Evolutionary conservation across 164 flowering plant genomes (phyloP), one percentile per base, ranked within the genome.

Genomic region (Vitis amurensis): DNA sequence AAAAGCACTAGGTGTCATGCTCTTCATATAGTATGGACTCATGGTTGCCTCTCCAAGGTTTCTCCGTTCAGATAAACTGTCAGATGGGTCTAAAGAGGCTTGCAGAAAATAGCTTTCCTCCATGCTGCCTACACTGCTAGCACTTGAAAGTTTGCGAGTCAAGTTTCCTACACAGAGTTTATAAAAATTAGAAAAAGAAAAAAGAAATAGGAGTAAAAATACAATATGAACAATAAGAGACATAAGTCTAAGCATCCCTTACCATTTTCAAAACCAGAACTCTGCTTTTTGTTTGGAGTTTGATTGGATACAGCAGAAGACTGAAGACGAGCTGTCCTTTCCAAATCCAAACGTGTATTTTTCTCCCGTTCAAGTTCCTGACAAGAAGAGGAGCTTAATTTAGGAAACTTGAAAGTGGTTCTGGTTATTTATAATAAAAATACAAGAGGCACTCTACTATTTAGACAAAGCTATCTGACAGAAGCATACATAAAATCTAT

Each of bases 351-450:
- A 63, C 90, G 83, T 60, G 97, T 87, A 80, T 83, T 74, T 76
- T 86, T 95, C 82, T 95, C 99, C 64, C 74, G 80, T 63, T 96
- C 97, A 52, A 92, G 55, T 72, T 93, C 99, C 99, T 96, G 79
- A 13, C 56, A 66, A 61, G 60, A 49, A 29, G n/a, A 64, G 44
- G 29, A 57, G 12, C 61, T 47, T 4, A n/a, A 49, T 53, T 55
- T 31, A 50, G 48, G 51, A 23, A n/a, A n/a, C 65, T 59, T 27
- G 47, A 53, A 12, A 10, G 23, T 27, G 11, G 59, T 8, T 8
- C 16, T 55, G 29, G 15, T 4, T 56, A 19, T 4, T 56, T 8
- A 63, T 9, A 49, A 9, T 27, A 63, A 10, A 11, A 11, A 16
- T 5, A 48, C 16, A 16, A 48, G 17, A 63, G 16, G 50, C 29